A percentile compares a stretch with the other conserved stretches of the same genome.
Conservation (phyloP, 1,139 yeast species). For the Tardiomyces depauwii region DNA sequence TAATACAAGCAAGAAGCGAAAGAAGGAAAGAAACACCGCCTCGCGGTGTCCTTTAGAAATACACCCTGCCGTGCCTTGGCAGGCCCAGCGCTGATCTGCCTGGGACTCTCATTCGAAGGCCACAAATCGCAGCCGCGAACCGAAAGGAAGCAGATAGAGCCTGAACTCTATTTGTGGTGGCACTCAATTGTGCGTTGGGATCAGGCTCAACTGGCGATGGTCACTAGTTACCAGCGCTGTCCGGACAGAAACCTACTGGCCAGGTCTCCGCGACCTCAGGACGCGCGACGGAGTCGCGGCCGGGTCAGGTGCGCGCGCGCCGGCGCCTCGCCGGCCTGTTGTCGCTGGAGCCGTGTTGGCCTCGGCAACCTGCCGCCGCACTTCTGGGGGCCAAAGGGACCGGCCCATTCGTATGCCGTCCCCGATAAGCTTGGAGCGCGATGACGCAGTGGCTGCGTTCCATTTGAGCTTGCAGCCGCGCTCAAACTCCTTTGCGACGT, state of each 20-base stretch:
- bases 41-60: too few species aligned
- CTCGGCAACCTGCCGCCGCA: conserved; percentile 11
- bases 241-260: too few species aligned
- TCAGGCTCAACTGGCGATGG: too few species aligned
- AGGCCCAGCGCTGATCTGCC: too few species aligned
- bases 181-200: too few species aligned
- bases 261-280: not conserved
- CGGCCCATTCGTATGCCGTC: conserved; percentile 59
- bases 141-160: too few species aligned
- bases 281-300: not conserved
- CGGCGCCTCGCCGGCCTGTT: not conserved
- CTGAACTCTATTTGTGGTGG: too few species aligned
- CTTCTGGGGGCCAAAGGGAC: conserved; percentile 47
- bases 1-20: not conserved
- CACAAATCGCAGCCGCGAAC: too few species aligned
- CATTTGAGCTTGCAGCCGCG: conserved; percentile 63
- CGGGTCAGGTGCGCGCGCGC: not conserved
- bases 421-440: conserved; percentile 42
- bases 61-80: too few species aligned
- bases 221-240: too few species aligned
- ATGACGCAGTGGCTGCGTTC: conserved; percentile 36
- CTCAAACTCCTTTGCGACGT: conserved; percentile 50
- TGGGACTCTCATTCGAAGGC: too few species aligned
- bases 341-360: conserved; percentile 5
- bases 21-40: not conserved